Percentiles rank a stretch among this genome's conserved stretches.
phyloP scores from a whole-genome alignment of 2,329 filamentous ascomycete genomes.

The Arachnopeziza araneosa region DNA sequence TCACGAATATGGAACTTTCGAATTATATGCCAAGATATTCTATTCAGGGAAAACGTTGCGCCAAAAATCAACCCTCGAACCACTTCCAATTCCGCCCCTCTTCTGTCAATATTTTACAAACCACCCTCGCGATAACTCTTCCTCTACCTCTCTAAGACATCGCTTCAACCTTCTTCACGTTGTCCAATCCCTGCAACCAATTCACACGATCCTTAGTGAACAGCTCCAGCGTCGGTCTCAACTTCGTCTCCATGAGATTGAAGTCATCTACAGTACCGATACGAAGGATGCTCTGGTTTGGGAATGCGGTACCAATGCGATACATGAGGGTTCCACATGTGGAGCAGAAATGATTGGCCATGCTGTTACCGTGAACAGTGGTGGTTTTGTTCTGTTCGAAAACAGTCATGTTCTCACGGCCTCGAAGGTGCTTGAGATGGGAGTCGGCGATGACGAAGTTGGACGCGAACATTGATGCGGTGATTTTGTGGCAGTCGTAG shows the following conservation, averaged over 20 bases:
- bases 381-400: slow-evolving; percentile 45
- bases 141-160: not conserved
- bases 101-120: not conserved
- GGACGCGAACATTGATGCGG: slow-evolving; percentile 55
- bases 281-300: slow-evolving; percentile 43
- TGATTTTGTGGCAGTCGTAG: slow-evolving; percentile 56
- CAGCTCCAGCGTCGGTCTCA: slow-evolving; percentile 48
- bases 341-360: slow-evolving; percentile 58
- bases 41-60: too few species aligned
- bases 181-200: slow-evolving; percentile 41
- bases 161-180: slow-evolving; percentile 6
- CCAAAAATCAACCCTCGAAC: too few species aligned
- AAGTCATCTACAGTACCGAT: slow-evolving; percentile 61
- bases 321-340: slow-evolving; percentile 59
- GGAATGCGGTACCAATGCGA: slow-evolving; percentile 39
- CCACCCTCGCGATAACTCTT: not conserved
- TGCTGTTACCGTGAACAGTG: slow-evolving; percentile 36
- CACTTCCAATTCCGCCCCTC: too few species aligned
- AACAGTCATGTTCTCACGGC: slow-evolving; percentile 42
- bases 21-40: too few species aligned
- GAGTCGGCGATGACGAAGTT: slow-evolving; percentile 48
- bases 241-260: slow-evolving; percentile 47
- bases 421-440: slow-evolving; percentile 44
- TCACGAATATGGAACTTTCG: too few species aligned
- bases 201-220: slow-evolving; percentile 46